These are phyloP conservation scores for Chrysoporthe austroafricana DNA, from an alignment of 2,329 filamentous ascomycete genomes.

Conservation along the genomic window DNA sequence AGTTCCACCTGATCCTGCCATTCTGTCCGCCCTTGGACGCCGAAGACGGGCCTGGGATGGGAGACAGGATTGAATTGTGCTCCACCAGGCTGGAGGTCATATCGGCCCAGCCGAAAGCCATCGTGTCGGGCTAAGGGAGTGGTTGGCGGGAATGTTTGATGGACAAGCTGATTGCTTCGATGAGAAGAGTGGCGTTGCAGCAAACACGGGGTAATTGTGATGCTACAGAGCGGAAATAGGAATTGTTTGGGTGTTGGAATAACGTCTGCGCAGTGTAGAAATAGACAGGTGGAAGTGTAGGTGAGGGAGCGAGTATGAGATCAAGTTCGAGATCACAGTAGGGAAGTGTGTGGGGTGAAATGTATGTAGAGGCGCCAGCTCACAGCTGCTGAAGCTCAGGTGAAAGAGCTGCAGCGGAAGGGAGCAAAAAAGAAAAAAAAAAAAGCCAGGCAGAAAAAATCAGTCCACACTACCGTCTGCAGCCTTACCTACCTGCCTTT, in stretches of 20 bases:
- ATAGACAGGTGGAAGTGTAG: neutral
- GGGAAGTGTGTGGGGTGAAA: neutral
- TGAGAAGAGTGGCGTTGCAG: slow-evolving; percentile 6
- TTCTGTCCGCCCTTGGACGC: neutral
- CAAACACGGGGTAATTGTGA: slow-evolving; percentile 16
- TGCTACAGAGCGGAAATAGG: slow-evolving; percentile 5
- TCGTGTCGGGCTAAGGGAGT: neutral
- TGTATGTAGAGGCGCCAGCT: neutral
- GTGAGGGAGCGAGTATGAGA: neutral
- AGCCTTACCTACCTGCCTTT: neutral
- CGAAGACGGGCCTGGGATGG: slow-evolving; percentile 9
- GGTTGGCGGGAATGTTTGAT: neutral
- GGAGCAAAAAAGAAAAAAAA: no score
- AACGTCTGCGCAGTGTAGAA: neutral
- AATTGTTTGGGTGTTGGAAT: neutral
- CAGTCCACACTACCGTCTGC: neutral
- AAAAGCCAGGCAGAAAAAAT: no score
- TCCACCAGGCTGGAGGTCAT: slow-evolving; percentile 38
- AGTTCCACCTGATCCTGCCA: slow-evolving; percentile 17
- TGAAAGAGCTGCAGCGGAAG: neutral
- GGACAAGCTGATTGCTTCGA: slow-evolving; percentile 13
- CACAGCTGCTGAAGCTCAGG: neutral
- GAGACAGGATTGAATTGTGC: slow-evolving; percentile 6
- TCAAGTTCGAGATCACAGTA: neutral
- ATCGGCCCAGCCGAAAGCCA: slow-evolving; percentile 10